phyloP scores from a whole-genome alignment of 2,329 filamentous ascomycete species.

The Phyllachora maydis region DNA sequence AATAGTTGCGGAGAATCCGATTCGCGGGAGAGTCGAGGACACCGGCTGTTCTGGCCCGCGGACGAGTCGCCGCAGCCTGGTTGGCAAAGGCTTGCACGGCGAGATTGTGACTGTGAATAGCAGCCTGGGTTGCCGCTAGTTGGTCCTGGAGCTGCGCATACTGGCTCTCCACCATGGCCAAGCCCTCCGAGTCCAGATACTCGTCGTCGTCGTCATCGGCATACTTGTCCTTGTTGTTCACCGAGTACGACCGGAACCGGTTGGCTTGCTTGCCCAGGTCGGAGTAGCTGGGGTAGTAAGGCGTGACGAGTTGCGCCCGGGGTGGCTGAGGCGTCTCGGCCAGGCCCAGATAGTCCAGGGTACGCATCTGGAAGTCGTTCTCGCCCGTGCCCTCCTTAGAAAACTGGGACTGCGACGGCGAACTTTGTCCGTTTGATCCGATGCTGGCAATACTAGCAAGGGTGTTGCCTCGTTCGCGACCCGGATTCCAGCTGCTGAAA shows the following conservation, averaged over 20 bases:
- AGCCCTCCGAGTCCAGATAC: constrained; percentile 36
- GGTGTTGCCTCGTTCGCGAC: constrained; percentile 69
- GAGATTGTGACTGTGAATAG: constrained; percentile 78
- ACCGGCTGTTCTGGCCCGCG: constrained; percentile 77
- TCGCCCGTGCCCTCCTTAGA: constrained; percentile 71
- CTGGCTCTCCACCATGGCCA: constrained; percentile 30
- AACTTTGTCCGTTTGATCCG: constrained; percentile 75
- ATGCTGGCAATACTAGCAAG: constrained; percentile 68
- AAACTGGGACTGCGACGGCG: constrained; percentile 69
- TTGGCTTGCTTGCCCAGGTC: constrained; percentile 61
- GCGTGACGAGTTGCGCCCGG: constrained; percentile 52
- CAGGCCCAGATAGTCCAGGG: constrained; percentile 84
- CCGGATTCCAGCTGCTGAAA: constrained; percentile 73
- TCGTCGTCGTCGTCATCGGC: constrained; percentile 71
- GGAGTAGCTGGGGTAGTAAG: constrained; percentile 56
- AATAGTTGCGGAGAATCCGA: constrained; percentile 47
- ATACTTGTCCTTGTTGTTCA: constrained; percentile 97
- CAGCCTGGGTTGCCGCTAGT: constrained; percentile 40
- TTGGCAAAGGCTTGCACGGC: constrained; percentile 84
- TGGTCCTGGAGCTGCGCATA: constrained; percentile 42
- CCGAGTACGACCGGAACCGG: constrained; percentile 89
- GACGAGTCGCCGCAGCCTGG: constrained; percentile 61
- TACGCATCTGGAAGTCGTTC: constrained; percentile 72
- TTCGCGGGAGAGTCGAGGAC: constrained; percentile 66
- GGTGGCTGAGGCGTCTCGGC: constrained; percentile 79